These are phyloP conservation scores for Blastobotrys ciferrii DNA, from an alignment of 1,139 yeast species.

Conservation along the genomic window DNA sequence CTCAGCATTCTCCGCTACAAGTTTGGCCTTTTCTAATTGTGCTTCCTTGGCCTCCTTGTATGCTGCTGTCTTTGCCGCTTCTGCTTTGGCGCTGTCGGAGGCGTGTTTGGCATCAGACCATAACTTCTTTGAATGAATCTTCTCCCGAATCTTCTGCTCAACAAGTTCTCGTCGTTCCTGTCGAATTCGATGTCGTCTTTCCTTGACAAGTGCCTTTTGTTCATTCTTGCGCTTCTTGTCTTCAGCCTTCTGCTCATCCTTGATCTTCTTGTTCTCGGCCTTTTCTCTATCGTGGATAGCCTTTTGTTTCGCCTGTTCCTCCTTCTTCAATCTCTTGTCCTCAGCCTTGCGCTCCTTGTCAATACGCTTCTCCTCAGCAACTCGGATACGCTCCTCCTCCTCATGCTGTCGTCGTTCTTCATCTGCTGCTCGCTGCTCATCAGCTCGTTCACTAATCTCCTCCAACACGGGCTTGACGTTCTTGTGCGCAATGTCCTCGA, in stretches of 20 bases:
- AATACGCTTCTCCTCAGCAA: constrained; percentile 28
- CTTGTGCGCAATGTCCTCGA: constrained; percentile 76
- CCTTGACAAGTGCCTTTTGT: constrained; percentile 23
- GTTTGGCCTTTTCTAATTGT: constrained; percentile 32
- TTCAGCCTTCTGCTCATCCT: constrained; percentile 20
- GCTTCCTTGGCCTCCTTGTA: constrained; percentile 27
- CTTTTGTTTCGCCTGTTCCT: constrained; percentile 23
- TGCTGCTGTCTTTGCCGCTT: constrained; percentile 29
- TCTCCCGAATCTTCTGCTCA: constrained; percentile 13
- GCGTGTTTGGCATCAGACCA: constrained; percentile 31
- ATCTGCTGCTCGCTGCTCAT: constrained; percentile 68
- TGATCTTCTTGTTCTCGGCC: constrained; percentile 20
- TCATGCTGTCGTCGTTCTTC: constrained; percentile 53
- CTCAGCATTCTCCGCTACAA: constrained; percentile 32
- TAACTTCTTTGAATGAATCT: constrained; percentile 24
- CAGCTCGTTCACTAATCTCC: constrained; percentile 71
- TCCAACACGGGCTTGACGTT: constrained; percentile 82
- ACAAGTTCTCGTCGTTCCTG: not conserved
- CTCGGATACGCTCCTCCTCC: constrained; percentile 40
- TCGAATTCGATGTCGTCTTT: constrained; percentile 9
- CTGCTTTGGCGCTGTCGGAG: constrained; percentile 30
- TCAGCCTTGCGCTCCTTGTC: constrained; percentile 31
- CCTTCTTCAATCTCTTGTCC: constrained; percentile 27
- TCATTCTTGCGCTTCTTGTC: constrained; percentile 23
- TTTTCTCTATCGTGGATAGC: constrained; percentile 20